Evolutionary conservation across 805 yeast species (phyloP).

Genomic region (Teunomyces stri): DNA sequence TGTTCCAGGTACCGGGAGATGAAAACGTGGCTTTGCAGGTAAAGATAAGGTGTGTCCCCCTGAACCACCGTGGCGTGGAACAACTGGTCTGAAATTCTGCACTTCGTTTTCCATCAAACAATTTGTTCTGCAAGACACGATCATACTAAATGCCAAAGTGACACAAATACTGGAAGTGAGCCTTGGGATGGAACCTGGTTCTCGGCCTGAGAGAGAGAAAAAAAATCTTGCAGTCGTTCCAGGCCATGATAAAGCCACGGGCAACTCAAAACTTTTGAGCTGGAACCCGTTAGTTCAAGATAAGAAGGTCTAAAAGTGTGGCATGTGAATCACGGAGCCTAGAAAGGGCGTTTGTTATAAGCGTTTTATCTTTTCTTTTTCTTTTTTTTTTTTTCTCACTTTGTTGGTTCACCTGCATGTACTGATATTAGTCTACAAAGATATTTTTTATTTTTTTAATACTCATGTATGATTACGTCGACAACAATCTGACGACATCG

Average conservation of each 20-base stretch:
- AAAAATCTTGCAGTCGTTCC: too few species aligned
- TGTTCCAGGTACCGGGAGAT: not conserved
- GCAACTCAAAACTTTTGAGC: too few species aligned
- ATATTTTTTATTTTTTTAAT: not conserved
- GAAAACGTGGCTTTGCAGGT: not conserved
- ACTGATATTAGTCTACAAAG: not conserved
- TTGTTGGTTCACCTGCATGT: not conserved
- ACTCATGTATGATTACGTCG: not conserved
- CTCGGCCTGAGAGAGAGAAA: too few species aligned
- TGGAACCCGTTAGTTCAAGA: too few species aligned
- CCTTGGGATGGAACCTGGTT: too few species aligned
- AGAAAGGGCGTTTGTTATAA: too few species aligned
- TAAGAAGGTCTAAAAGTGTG: too few species aligned
- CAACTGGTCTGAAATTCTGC: not conserved
- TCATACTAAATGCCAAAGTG: not conserved
- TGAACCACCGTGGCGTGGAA: not conserved
- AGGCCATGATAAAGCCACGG: too few species aligned
- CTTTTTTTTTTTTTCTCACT: not conserved
- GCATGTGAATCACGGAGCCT: too few species aligned
- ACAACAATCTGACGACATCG: not conserved
- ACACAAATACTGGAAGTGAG: too few species aligned
- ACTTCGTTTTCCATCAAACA: not conserved
- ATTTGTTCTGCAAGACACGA: not conserved
- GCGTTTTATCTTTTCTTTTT: too few species aligned
- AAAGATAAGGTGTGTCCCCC: not conserved